A percentile compares a stretch with the other conserved stretches of the same genome.
These are phyloP conservation scores for Nicotiana attenuata DNA, from an alignment of 257 asterid species.

Conservation along the genomic window DNA sequence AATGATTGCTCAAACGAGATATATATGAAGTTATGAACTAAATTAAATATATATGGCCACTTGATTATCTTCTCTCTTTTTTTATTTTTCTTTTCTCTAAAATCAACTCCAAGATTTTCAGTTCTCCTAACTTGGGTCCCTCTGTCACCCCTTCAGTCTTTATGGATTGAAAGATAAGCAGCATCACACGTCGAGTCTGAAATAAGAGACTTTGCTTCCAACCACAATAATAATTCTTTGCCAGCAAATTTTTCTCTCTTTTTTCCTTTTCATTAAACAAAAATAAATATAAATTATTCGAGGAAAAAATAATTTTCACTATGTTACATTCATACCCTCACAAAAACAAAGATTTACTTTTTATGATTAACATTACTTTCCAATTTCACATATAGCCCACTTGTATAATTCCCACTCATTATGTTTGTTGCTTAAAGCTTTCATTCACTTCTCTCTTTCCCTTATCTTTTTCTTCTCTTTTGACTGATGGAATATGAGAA, in stretches of 20 bases:
- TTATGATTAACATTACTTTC: slow-evolving; percentile 13
- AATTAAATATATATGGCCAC: slow-evolving; percentile 14
- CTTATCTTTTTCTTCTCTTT: slow-evolving; percentile 9
- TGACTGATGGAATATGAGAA: not conserved
- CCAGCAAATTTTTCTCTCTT: not conserved
- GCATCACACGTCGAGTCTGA: slow-evolving; percentile 45
- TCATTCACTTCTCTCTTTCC: slow-evolving; percentile 33
- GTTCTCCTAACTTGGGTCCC: not conserved
- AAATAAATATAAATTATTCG: not conserved
- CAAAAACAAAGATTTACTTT: not conserved
- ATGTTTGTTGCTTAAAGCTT: slow-evolving; percentile 86
- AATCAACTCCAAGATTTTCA: not conserved
- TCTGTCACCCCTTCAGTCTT: not conserved
- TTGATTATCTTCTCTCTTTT: not conserved
- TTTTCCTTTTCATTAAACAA: not conserved
- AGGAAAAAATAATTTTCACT: not conserved
- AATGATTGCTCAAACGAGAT: slow-evolving; percentile 30
- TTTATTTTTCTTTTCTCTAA: not conserved
- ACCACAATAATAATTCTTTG: slow-evolving; percentile 18
- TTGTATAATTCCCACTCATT: slow-evolving; percentile 56
- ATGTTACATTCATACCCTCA: not conserved
- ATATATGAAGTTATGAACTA: not conserved
- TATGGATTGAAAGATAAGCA: slow-evolving; percentile 23
- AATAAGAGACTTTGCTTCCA: slow-evolving; percentile 26
- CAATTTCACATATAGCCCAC: slow-evolving; percentile 23